Evolutionary conservation across 257 asterid genomes (phyloP), one percentile per base, ranked within the genome.

Genomic region (Nicotiana knightiana): DNA sequence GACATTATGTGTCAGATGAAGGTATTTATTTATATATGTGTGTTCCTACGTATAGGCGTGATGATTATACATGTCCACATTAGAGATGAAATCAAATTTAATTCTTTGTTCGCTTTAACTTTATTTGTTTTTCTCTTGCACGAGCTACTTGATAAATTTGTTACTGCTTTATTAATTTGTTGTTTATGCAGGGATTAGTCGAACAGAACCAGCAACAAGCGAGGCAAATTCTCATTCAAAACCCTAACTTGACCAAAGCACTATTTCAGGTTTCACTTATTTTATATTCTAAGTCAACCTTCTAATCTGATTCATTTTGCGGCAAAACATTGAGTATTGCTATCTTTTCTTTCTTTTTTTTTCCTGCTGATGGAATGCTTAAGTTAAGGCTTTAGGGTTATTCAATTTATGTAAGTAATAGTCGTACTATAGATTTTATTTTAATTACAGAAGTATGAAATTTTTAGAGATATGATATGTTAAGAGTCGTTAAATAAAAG

Each of bases 1-100:
- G 99, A 96, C 46, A 89, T 96, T 77, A 94, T 94, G 99, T 88
- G 86, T 84, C 99, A 93, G 92, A 94, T 94, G 98, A 94, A 96
- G 98, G 99, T 92, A 28, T 24, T 28, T 1, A 24, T 4, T 70
- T 66, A 54, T 61, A 2, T 54, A 9, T 39, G 3, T 43, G 51
- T 43, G 51, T 9, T 0, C 12, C 51, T 43, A 8, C 51, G 51
- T 43, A 43, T 43, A 43, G 10, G 9, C 48, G 48, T 43, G 48
- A 43, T 43, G 48, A 7, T 7, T 43, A 43, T 9, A 43, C 2
- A 43, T 43, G 51, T 9, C 12, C 51, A 43, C 51, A 9, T 8
- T 43, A 26, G 7, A 46, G 12, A 58, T 58, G 8, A 62, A 37
- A 12, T 63, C 55, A 28, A 54, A 4, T 11, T 46, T 4, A n/a